These are phyloP conservation scores for Cladophialophora psammophila DNA, from an alignment of 2,329 filamentous ascomycete genomes.

Conservation along the genomic window DNA sequence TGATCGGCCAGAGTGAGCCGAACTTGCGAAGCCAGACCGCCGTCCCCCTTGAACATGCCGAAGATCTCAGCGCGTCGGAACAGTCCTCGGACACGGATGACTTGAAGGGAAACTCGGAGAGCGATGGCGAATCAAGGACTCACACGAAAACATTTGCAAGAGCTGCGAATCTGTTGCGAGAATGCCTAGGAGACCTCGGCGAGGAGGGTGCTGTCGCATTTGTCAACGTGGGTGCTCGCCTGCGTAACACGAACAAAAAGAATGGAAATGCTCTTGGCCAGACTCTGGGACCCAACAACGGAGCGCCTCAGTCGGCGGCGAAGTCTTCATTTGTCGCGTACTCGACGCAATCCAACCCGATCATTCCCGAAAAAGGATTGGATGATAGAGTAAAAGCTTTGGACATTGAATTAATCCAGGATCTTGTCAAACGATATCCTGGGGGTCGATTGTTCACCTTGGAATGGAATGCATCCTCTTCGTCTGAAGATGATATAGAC, in stretches of 20 bases:
- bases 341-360: slow-evolving; percentile 27
- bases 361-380: slow-evolving; percentile 29
- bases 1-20: background rate
- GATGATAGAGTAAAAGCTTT: slow-evolving; percentile 10
- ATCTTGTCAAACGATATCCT: slow-evolving; percentile 54
- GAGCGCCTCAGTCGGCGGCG: background rate
- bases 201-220: slow-evolving; percentile 58
- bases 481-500: slow-evolving; percentile 56
- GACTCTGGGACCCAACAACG: background rate
- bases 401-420: slow-evolving; percentile 26
- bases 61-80: slow-evolving; percentile 25
- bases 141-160: slow-evolving; percentile 55
- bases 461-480: slow-evolving; percentile 53
- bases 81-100: slow-evolving; percentile 45
- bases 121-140: slow-evolving; percentile 42
- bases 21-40: background rate
- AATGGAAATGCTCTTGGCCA: background rate
- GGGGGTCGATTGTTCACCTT: slow-evolving; percentile 59
- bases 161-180: slow-evolving; percentile 57
- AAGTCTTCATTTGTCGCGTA: slow-evolving; percentile 23
- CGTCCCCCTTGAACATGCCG: slow-evolving; percentile 8
- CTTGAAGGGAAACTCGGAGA: slow-evolving; percentile 45
- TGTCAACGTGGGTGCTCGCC: slow-evolving; percentile 45
- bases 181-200: slow-evolving; percentile 54
- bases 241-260: slow-evolving; percentile 13